phyloP scores from a whole-genome alignment of 2,329 filamentous ascomycete genomes.

The Exserohilum rostratum region DNA sequence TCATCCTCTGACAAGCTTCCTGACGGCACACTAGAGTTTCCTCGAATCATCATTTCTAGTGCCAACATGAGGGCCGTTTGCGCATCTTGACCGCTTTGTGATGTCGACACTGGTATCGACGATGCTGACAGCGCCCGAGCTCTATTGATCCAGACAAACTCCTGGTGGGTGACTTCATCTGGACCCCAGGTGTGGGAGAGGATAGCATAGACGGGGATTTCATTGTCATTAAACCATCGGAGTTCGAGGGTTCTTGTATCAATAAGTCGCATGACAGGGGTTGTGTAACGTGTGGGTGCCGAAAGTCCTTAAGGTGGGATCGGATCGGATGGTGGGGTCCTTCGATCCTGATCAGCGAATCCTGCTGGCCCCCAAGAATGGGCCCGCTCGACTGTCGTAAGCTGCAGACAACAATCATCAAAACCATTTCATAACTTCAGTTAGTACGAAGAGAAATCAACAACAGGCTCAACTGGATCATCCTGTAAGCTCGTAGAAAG shows the following conservation, averaged over 20 bases:
- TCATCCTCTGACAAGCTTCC: constrained; percentile 20
- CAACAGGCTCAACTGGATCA: too few species aligned
- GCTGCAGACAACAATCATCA: too few species aligned
- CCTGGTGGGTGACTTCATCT: constrained; percentile 25
- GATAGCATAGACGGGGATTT: constrained; percentile 30
- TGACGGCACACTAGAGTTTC: constrained; percentile 8
- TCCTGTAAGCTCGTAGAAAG: too few species aligned
- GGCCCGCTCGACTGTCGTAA: too few species aligned
- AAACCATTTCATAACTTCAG: too few species aligned
- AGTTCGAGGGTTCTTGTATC: constrained; percentile 32
- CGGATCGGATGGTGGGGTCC: constrained; percentile 7
- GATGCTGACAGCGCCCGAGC: constrained; percentile 15
- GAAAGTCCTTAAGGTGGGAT: constrained; percentile 4
- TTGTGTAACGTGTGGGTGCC: neutral
- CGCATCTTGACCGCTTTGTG: constrained; percentile 12
- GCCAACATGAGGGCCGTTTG: constrained; percentile 22
- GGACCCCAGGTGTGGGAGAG: constrained; percentile 31
- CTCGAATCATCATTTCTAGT: constrained; percentile 27
- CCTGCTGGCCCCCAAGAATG: too few species aligned
- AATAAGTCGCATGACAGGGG: constrained; percentile 33
- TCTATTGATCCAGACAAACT: constrained; percentile 25
- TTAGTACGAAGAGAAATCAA: too few species aligned
- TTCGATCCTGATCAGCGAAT: neutral
- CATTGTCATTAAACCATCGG: constrained; percentile 27
- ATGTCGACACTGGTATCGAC: constrained; percentile 1